These are phyloP conservation scores for Hylodesmum podocarpum DNA, from an alignment of 306 rosid species.

Conservation along the genomic window DNA sequence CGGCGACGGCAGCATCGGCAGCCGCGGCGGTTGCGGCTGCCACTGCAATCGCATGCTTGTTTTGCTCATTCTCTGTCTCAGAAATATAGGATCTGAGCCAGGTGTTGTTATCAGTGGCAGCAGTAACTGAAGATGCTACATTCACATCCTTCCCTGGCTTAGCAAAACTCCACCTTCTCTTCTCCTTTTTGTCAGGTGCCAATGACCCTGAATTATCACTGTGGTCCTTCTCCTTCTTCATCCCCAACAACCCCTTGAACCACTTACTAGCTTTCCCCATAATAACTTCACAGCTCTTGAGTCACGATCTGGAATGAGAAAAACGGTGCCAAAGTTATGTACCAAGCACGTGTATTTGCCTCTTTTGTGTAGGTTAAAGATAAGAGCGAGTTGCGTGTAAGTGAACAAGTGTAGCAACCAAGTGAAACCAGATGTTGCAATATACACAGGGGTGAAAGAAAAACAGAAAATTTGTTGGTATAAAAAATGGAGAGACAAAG, in stretches of 20 bases:
- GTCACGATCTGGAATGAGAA: conserved; percentile 33
- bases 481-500: conserved; percentile 23
- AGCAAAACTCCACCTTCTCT: conserved; percentile 85
- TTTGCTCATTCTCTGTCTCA: conserved; percentile 70
- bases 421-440: conserved; percentile 30
- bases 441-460: neutral
- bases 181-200: conserved; percentile 50
- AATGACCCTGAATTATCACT: conserved; percentile 37
- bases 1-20: conserved; percentile 84
- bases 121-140: conserved; percentile 10
- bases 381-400: neutral
- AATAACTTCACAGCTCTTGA: conserved; percentile 15
- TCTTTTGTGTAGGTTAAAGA: neutral
- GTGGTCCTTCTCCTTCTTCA: conserved; percentile 74
- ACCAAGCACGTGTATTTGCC: neutral
- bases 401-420: conserved; percentile 28
- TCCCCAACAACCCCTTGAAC: conserved; percentile 79
- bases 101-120: conserved; percentile 38
- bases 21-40: conserved; percentile 97
- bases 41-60: conserved; percentile 92
- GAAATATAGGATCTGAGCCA: conserved; percentile 74
- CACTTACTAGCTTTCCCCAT: conserved; percentile 81
- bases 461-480: neutral
- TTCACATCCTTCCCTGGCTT: conserved; percentile 55
- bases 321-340: neutral